Conservation (phyloP, 2,329 filamentous ascomycete species). For the Pseudogymnoascus sp. region DNA sequence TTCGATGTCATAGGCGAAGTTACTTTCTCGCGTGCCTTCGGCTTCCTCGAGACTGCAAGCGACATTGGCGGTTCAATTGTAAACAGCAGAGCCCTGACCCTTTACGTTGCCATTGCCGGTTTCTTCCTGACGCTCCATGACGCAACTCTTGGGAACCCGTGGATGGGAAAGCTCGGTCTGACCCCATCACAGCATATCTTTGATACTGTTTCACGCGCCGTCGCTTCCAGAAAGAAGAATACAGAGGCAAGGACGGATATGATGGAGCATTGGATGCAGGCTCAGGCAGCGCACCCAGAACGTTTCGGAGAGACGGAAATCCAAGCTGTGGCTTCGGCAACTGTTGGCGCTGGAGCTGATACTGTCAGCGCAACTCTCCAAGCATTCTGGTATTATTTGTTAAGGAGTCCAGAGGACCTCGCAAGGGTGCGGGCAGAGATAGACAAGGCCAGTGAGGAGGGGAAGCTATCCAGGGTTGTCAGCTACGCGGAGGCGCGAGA, state of each 20-base stretch:
- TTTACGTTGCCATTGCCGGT: conserved; percentile 32
- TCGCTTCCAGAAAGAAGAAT: conserved; percentile 32
- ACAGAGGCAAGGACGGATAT: conserved; percentile 31
- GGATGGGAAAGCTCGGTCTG: conserved; percentile 33
- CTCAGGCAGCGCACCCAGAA: conserved; percentile 31
- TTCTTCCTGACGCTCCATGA: conserved; percentile 33
- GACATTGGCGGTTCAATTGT: conserved; percentile 34
- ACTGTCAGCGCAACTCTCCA: conserved; percentile 34
- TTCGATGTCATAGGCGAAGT: conserved; percentile 28
- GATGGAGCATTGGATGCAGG: conserved; percentile 33
- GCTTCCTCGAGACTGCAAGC: conserved; percentile 25
- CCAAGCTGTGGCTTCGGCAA: conserved; percentile 31
- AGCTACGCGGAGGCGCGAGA: conserved; percentile 29
- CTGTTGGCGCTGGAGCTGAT: conserved; percentile 35
- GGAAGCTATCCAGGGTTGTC: conserved; percentile 17
- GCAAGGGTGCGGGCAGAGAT: conserved; percentile 23
- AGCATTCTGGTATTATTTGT: conserved; percentile 33
- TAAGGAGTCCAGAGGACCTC: conserved; percentile 27
- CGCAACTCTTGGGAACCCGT: conserved; percentile 33
- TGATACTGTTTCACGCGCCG: conserved; percentile 31
- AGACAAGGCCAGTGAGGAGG: conserved; percentile 16
- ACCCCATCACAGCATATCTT: conserved; percentile 35
- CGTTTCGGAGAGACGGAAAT: conserved; percentile 32
- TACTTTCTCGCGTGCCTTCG: conserved; percentile 25
- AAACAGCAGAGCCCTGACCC: conserved; percentile 28